Conservation (phyloP, 1,284 basidiomycete species). For the Ganoderma resinaceum region DNA sequence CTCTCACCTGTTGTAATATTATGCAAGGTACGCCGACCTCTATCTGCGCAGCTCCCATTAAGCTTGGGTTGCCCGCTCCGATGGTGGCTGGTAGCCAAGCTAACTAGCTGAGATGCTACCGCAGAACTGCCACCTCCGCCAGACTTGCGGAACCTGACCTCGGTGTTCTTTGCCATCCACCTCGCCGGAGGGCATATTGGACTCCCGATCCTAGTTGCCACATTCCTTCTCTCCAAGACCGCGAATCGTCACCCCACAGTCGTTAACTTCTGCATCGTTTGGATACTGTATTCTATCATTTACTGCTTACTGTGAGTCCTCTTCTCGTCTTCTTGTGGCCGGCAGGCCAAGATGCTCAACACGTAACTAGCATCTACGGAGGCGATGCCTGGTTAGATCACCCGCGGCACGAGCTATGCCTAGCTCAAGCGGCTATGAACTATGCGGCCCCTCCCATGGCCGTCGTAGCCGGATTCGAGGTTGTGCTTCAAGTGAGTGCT, state of each 20-base stretch:
- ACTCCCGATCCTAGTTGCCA: constrained; percentile 41
- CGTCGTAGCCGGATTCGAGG: constrained; percentile 51
- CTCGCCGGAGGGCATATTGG: constrained; percentile 42
- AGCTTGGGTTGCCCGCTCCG: background rate
- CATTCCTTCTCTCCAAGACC: constrained; percentile 38
- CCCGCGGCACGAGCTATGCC: constrained; percentile 45
- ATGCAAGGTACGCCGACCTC: constrained; percentile 21
- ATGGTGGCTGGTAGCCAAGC: background rate
- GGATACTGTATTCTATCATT: constrained; percentile 60
- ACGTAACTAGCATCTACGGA: constrained; percentile 44
- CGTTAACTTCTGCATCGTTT: constrained; percentile 52
- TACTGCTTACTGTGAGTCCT: constrained; percentile 57
- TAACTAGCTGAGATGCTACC: constrained; percentile 9
- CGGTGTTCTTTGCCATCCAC: constrained; percentile 36
- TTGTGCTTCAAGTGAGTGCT: constrained; percentile 55
- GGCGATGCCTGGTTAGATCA: constrained; percentile 34
- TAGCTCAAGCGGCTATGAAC: constrained; percentile 58
- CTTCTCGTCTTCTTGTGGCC: background rate
- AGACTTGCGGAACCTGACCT: constrained; percentile 24
- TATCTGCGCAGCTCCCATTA: background rate
- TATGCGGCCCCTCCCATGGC: constrained; percentile 62
- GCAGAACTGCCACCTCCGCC: constrained; percentile 23
- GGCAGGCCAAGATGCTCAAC: background rate
- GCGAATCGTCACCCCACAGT: constrained; percentile 40
- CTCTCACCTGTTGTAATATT: background rate